Conservation (phyloP, 1,139 yeast species). For the Taphrina flavorubra region DNA sequence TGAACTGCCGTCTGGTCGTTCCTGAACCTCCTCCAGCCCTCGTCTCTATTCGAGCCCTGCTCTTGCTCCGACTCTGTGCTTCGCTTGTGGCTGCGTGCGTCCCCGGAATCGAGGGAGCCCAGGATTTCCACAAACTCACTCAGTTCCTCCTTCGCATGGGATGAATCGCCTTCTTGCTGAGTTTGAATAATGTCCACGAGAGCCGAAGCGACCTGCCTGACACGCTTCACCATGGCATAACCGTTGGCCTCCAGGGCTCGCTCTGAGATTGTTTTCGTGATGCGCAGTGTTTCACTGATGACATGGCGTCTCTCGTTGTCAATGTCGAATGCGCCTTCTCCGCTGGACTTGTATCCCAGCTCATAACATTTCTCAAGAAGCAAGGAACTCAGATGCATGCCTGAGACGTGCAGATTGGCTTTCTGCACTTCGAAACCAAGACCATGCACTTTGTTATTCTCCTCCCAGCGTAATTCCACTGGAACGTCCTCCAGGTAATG, state of each 20-base stretch:
- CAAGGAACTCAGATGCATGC: conserved; percentile 22
- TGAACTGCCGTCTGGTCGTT: neutral
- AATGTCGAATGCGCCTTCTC: neutral
- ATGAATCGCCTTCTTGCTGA: conserved; percentile 6
- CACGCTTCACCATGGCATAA: conserved; percentile 9
- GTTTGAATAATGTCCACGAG: conserved; percentile 21
- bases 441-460: conserved; percentile 24
- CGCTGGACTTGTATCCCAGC: neutral
- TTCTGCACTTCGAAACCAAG: conserved; percentile 31
- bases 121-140: conserved; percentile 26
- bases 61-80: neutral
- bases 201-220: conserved; percentile 18
- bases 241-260: conserved; percentile 27
- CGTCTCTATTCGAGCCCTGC: neutral
- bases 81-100: conserved; percentile 1
- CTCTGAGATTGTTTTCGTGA: conserved; percentile 16
- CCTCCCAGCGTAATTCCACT: conserved; percentile 14
- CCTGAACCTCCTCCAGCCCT: conserved; percentile 18
- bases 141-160: conserved; percentile 12
- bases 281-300: conserved; percentile 17
- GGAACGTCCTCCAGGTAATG: conserved; percentile 10
- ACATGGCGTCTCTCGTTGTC: conserved; percentile 16
- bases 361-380: conserved; percentile 16
- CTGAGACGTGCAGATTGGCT: conserved; percentile 8
- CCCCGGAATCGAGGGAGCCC: conserved; percentile 2